Conservation (phyloP, 2,329 filamentous ascomycete species). For the Herpotrichia juniperi region DNA sequence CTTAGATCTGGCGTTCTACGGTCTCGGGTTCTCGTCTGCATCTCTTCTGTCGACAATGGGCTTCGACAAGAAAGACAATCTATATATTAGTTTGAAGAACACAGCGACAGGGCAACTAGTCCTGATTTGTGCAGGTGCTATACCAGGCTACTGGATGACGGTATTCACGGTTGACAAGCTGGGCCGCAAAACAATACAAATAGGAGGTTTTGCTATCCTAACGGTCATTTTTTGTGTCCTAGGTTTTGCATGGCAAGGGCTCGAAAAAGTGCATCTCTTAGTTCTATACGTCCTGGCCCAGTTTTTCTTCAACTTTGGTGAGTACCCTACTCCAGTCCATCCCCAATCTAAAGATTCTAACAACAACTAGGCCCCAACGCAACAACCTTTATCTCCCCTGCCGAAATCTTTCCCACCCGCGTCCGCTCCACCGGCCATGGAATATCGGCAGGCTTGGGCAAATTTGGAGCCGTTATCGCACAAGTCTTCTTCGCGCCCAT, state of each 20-base stretch:
- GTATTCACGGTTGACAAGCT: conserved; percentile 65
- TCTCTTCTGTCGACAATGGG: conserved; percentile 72
- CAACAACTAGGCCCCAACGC: conserved; percentile 36
- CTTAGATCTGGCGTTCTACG: conserved; percentile 58
- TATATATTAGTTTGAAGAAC: conserved; percentile 72
- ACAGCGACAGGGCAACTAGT: conserved; percentile 79
- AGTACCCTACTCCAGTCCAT: neutral
- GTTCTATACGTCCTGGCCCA: conserved; percentile 50
- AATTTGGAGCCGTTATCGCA: conserved; percentile 52
- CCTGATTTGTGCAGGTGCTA: conserved; percentile 74
- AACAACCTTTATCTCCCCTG: conserved; percentile 54
- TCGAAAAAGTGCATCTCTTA: conserved; percentile 41
- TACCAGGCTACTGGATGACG: conserved; percentile 74
- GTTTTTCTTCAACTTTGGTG: conserved; percentile 54
- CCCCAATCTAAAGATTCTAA: neutral
- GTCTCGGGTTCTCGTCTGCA: conserved; percentile 73
- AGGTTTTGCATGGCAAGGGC: conserved; percentile 15
- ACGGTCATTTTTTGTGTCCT: conserved; percentile 20
- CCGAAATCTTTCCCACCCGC: conserved; percentile 53
- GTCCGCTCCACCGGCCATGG: conserved; percentile 53
- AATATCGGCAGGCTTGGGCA: conserved; percentile 51
- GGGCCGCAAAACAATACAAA: conserved; percentile 52
- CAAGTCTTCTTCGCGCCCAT: conserved; percentile 52
- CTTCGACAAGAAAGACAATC: conserved; percentile 62
- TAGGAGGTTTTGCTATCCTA: conserved; percentile 20